Base-by-base conservation (phyloP, 2,329 filamentous ascomycete genomes). In the Cercospora berteroae region DNA sequence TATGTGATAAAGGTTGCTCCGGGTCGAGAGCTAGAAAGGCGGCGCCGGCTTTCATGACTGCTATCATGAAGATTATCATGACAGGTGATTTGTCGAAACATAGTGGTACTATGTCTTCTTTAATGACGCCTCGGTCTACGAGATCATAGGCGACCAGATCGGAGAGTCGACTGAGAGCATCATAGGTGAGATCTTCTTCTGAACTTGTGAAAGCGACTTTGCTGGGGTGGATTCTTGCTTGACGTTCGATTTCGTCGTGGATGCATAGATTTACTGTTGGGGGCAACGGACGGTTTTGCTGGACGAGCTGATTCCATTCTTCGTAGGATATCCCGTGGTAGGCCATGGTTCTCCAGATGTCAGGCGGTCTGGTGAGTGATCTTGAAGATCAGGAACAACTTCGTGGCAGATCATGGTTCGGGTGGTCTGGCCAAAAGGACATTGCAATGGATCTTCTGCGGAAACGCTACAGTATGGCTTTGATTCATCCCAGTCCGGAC, bases 41-140 rank as follows among this genome's bases (percentile, higher is more conserved):
- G 7, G 74, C 78, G 20, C 79, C 79, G 18, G 78, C 77, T 63
- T 80, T 80, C 58, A 81, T 74, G 7, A 81, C 76, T 6, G 75
- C 76, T 6, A 81, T 73, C 74, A 79, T 77, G 1, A 78, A 77
- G n/a, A 81, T 73, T 9, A 78, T 68, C 0, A 75, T 75, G 62
- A 75, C 79, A 5, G 64, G 61, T 42, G 77, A 79, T 70, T 81
- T 81, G 56, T 80, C 79, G 56, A 81, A 80, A 62, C 78, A 79
- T 3, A 78, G 75, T 36, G 58, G 58, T 18, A 60, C 58, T 31
- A 60, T 27, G 23, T 42, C 58, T 44, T 60, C 58, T 23, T 23
- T 31, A 4, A 33, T 29, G 55, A 58, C n/a, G 55, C 55, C 55
- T 18, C 55, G 55, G n/a, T 58, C 55, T 6, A 58, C 55, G 20